A percentile compares a stretch with the other conserved stretches of the same genome.
These are phyloP conservation scores for Ambrosia hybrid DNA, from an alignment of 140 eudicot genomes.

Conservation along the genomic window DNA sequence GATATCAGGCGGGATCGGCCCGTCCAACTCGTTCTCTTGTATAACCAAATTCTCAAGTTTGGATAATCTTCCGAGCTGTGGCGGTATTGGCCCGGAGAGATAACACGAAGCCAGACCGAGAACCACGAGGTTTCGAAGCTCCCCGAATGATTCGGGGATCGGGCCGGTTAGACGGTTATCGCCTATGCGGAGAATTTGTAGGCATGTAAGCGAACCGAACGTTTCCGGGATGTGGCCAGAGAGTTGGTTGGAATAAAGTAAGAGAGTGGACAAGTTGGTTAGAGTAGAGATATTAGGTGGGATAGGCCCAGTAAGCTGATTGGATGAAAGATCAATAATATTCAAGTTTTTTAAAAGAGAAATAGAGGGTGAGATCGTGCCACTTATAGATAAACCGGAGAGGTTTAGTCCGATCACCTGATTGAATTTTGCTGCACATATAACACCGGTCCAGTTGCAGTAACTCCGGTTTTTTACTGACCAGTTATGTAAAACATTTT, in stretches of 20 bases:
- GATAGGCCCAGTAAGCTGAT: slow-evolving; percentile 80
- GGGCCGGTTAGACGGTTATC: slow-evolving; percentile 71
- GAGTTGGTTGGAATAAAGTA: slow-evolving; percentile 74
- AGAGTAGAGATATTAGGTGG: slow-evolving; percentile 94
- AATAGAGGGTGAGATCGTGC: slow-evolving; percentile 73
- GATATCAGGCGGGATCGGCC: slow-evolving; percentile 67
- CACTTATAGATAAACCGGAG: slow-evolving; percentile 58
- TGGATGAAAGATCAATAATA: slow-evolving; percentile 81
- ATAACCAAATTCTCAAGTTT: slow-evolving; percentile 52
- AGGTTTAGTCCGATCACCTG: slow-evolving; percentile 64
- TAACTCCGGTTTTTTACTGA: slow-evolving; percentile 45
- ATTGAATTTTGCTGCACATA: slow-evolving; percentile 43
- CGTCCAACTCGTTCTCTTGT: slow-evolving; percentile 61
- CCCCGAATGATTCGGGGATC: slow-evolving; percentile 60
- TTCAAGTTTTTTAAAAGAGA: slow-evolving; percentile 57
- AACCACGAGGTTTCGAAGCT: slow-evolving; percentile 45
- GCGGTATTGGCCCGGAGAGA: slow-evolving; percentile 72
- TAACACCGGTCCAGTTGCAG: slow-evolving; percentile 77
- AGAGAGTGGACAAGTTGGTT: slow-evolving; percentile 51
- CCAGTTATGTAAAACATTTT: slow-evolving; percentile 58
- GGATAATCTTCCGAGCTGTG: slow-evolving; percentile 50
- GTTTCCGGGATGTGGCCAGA: slow-evolving; percentile 77
- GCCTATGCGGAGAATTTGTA: slow-evolving; percentile 72
- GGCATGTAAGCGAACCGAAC: slow-evolving; percentile 56
- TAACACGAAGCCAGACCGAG: slow-evolving; percentile 86